Base-by-base conservation (phyloP, 805 yeast genomes). In the Wickerhamomyces canadensis region DNA sequence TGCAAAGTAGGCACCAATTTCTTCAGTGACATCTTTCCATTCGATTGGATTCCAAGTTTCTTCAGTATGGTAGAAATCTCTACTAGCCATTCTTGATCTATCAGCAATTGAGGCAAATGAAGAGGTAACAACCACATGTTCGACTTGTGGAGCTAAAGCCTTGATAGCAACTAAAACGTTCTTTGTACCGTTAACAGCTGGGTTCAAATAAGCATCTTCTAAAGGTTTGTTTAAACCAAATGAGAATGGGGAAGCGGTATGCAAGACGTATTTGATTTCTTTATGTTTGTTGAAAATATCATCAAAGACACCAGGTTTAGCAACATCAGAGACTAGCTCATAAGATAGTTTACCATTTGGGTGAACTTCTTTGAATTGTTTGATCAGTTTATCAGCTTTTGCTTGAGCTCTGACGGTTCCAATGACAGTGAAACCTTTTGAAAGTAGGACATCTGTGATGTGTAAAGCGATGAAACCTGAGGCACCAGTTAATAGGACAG, bases 111-210 rank as follows among this genome's bases (percentile, higher is more conserved):
- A 74, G 16, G 80, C 80, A 47, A 61, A 63, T 0, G 84, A 77
- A 3, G 80, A 76, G 1, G 84, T 78, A 14, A 74, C 46, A 14
- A 77, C 78, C 24, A 78, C 70, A 32, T 67, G 61, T 35, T 65
- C 63, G 24, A 73, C 67, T 36, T 47, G 48, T 8, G 72, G 67
- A 12, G 42, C 50, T 21, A 57, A 64, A 22, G 53, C 47, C 44
- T 63, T 57, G 17, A 40, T 36, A 5, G 46, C 36, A 2, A 12
- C 52, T 50, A 78, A 58, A 39, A 76, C 62, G 44, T 70, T 68
- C 30, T 55, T 56, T 7, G 82, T 74, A 34, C 84, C 84, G 30
- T 65, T 52, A 13, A 74, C 65, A 2, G 84, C 83, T 11, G 85
- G 84, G n/a, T 60, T 54, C 18, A 76, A 54, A 51, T 74, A 64